A percentile compares a stretch with the other conserved stretches of the same genome.
Evolutionary conservation across 345 rosid species (phyloP).

Genomic region (Moricandia moricandioides): DNA sequence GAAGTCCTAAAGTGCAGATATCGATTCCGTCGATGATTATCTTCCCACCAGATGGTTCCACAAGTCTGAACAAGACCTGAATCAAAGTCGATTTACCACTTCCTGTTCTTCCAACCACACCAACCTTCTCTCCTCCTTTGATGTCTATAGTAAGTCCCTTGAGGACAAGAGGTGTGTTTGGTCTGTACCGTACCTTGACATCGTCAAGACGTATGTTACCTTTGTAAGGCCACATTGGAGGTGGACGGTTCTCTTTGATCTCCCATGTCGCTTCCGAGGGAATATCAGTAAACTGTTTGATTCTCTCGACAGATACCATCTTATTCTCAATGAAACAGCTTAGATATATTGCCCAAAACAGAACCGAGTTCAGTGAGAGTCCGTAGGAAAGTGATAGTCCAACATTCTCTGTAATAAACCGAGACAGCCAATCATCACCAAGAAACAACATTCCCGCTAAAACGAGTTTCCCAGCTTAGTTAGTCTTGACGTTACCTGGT

Average conservation of each 20-base stretch:
- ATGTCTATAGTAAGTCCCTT: conserved; percentile 81
- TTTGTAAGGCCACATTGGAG: conserved; percentile 71
- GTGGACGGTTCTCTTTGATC: conserved; percentile 59
- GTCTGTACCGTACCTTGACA: conserved; percentile 84
- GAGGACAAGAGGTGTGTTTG: conserved; percentile 83
- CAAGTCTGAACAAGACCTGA: conserved; percentile 87
- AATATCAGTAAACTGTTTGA: conserved; percentile 79
- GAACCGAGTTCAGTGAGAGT: conserved; percentile 68
- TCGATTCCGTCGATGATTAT: conserved; percentile 80
- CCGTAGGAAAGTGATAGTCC: conserved; percentile 95
- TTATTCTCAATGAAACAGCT: conserved; percentile 89
- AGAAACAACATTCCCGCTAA: too few relatives aligned
- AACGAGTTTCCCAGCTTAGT: too few relatives aligned
- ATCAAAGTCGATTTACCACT: conserved; percentile 93
- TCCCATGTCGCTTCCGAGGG: conserved; percentile 81
- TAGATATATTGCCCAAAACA: conserved; percentile 74
- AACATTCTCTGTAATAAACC: conserved; percentile 56
- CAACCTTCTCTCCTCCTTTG: conserved; percentile 83
- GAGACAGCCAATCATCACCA: neutral
- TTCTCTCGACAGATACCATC: conserved; percentile 93
- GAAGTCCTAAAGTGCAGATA: conserved; percentile 74
- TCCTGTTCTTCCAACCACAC: conserved; percentile 95
- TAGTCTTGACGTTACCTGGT: conserved; percentile 55
- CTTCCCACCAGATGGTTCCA: conserved; percentile 82
- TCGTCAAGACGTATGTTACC: conserved; percentile 77